Evolutionary conservation across 441 rosid species (phyloP).

Genomic region (Jatropha podagrica): DNA sequence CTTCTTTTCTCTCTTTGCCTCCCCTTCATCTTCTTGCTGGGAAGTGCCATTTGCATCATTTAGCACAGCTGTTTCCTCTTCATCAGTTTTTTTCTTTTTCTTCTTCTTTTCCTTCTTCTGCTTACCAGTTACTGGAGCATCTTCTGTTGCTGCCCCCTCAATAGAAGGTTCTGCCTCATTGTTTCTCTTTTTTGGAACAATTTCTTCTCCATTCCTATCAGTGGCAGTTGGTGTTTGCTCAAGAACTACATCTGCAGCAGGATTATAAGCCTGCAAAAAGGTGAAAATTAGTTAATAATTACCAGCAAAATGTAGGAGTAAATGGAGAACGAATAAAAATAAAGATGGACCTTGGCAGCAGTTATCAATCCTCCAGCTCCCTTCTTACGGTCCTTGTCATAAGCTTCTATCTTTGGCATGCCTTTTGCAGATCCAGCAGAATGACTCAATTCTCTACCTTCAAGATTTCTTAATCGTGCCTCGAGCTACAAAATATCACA

Average conservation of each 20-base stretch:
- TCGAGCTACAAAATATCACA: conserved; percentile 53
- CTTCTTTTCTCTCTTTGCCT: conserved; percentile 46
- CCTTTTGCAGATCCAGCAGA: conserved; percentile 88
- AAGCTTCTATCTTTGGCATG: conserved; percentile 84
- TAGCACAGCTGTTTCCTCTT: conserved; percentile 22
- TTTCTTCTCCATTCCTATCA: conserved; percentile 31
- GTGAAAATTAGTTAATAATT: conserved; percentile 6
- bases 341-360: conserved; percentile 64
- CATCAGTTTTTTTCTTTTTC: conserved; percentile 39
- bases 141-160: conserved; percentile 16
- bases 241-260: conserved; percentile 67
- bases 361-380: conserved; percentile 67
- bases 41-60: conserved; percentile 28
- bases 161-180: conserved; percentile 17
- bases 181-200: conserved; percentile 30
- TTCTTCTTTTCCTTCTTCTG: conserved; percentile 26
- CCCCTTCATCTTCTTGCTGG: conserved; percentile 33
- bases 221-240: conserved; percentile 38
- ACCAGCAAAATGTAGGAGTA: neutral
- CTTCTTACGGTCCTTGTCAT: conserved; percentile 76
- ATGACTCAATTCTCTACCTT: conserved; percentile 72
- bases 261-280: conserved; percentile 64
- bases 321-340: neutral
- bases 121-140: conserved; percentile 22
- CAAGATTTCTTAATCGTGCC: conserved; percentile 70